Conservation (phyloP, 176 grass and related monocot genomes). For the Eragrostis nindensis region DNA sequence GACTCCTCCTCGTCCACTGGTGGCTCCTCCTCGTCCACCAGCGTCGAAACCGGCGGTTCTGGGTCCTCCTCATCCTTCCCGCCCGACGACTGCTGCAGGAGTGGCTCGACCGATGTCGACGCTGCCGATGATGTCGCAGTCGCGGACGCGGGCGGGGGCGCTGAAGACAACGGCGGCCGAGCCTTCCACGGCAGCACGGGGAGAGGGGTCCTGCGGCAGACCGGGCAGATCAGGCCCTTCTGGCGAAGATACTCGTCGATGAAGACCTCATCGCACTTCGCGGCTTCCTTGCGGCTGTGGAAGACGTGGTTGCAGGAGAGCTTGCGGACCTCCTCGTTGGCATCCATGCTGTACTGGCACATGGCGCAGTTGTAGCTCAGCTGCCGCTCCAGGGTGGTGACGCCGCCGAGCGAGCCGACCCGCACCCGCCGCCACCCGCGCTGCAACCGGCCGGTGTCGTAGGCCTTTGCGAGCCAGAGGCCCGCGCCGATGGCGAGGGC, state of each 20-base stretch:
- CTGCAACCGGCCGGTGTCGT: neutral
- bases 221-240: neutral
- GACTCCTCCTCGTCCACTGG: neutral
- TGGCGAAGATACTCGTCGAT: neutral
- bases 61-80: too few relatives aligned
- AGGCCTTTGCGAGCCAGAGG: neutral
- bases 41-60: neutral
- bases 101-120: neutral
- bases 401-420: slow-evolving; percentile 20
- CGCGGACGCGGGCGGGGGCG: neutral
- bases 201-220: neutral
- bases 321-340: slow-evolving; percentile 13
- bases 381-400: neutral
- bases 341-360: neutral
- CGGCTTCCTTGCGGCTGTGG: neutral
- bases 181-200: slow-evolving; percentile 3
- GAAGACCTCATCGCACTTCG: neutral
- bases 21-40: neutral
- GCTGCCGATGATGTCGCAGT: neutral
- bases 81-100: neutral
- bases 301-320: slow-evolving; percentile 24
- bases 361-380: neutral
- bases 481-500: neutral
- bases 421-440: neutral
- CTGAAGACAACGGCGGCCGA: neutral